Evolutionary conservation across 75 land plant genomes (phyloP), one percentile per base, ranked within the genome.

Genomic region (Selaginella moellendorffii): DNA sequence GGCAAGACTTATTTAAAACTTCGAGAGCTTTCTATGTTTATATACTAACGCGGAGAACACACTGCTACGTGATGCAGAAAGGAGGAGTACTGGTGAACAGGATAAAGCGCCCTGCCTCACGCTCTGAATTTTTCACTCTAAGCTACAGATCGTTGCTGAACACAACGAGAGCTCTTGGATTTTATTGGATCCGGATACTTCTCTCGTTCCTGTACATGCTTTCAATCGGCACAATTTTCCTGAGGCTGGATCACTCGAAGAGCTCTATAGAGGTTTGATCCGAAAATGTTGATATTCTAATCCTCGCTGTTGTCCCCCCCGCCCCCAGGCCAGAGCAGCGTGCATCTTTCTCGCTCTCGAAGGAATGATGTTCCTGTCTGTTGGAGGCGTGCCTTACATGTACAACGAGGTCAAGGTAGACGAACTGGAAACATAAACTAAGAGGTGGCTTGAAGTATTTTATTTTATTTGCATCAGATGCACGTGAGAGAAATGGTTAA

Each of bases 191-290:
- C 20, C 65, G 65, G 1, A 26, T 64, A 19, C 17, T 18, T 18
- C 65, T 64, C 2, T 17, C 42, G 2, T 5, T 64, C 2, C 30
- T 64, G 1, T 19, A n/a, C n/a, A 64, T 64, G 65, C 46, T 64
- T 64, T 30, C 36, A 19, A 64, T 64, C 18, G 65, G 65, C n/a
- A 64, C 65, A 19, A 18, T 64, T 18, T 64, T 64, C 28, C 42
- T 30, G 1, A 64, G 28, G 22, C 36, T 36, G 20, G 65, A 36
- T 24, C 52, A 64, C 30, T 64, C 65, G 2, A 18, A 19, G 19
- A 5, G 54, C 10, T 64, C 65, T 18, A 31, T 64, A n/a, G 52
- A 64, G 65, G 65, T 64, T 29, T 64, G 24, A n/a, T n/a, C n/a
- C n/a, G n/a, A n/a, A n/a, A n/a, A n/a, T n/a, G n/a, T n/a, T n/a